A percentile compares a stretch with the other conserved stretches of the same genome.
phyloP scores from a whole-genome alignment of 1,139 yeast genomes.

The Scheffersomyces lignicola region DNA sequence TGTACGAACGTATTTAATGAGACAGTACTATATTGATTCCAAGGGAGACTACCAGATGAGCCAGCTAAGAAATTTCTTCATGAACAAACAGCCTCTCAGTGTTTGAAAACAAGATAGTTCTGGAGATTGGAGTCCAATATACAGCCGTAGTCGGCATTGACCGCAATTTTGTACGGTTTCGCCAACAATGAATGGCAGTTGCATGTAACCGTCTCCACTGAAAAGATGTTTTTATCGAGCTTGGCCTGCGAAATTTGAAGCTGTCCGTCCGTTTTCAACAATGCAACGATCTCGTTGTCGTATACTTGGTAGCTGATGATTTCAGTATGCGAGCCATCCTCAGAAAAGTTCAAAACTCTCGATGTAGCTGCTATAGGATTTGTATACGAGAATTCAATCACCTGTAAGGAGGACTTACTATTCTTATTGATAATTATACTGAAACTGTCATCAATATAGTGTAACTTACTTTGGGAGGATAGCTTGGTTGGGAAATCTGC shows the following conservation, averaged over 20 bases:
- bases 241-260: background rate
- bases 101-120: conserved; percentile 35
- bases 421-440: background rate
- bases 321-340: background rate
- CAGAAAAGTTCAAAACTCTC: background rate
- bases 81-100: conserved; percentile 10
- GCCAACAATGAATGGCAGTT: background rate
- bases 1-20: conserved; percentile 29
- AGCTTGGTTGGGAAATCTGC: background rate
- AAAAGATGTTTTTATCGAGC: background rate
- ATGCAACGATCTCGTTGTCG: background rate
- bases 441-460: conserved; percentile 2
- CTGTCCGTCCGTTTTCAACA: background rate
- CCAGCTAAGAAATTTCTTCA: conserved; percentile 28
- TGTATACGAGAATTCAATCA: background rate
- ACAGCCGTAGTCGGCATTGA: conserved; percentile 28
- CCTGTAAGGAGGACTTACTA: background rate
- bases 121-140: conserved; percentile 39
- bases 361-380: background rate
- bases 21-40: conserved; percentile 34
- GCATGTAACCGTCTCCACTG: background rate
- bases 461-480: conserved; percentile 1
- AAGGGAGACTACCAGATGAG: conserved; percentile 19
- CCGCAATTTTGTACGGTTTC: conserved; percentile 8
- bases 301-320: background rate